These are phyloP conservation scores for Letharia columbiana DNA, from an alignment of 495 filamentous ascomycete species.

Conservation along the genomic window DNA sequence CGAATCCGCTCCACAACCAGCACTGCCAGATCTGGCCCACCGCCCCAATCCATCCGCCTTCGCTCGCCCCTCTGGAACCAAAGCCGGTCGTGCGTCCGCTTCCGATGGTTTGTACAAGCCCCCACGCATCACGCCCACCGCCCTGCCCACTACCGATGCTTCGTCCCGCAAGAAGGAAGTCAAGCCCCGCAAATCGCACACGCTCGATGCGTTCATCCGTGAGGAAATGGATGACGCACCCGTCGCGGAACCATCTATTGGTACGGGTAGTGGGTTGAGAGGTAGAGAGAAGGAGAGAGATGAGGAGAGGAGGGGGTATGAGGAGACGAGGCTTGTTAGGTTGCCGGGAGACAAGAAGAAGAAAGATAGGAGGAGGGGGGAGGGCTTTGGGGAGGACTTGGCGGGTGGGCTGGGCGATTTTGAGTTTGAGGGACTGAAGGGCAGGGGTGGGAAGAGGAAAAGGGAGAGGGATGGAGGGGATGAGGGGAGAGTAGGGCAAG, in stretches of 20 bases:
- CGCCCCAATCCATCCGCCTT: constrained; percentile 57
- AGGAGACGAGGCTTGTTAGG: constrained; percentile 56
- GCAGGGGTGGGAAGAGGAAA: constrained; percentile 53
- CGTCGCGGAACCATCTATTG: constrained; percentile 44
- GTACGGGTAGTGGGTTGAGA: constrained; percentile 21
- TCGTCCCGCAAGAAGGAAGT: constrained; percentile 45
- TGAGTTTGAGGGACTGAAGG: constrained; percentile 55
- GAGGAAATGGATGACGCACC: constrained; percentile 45
- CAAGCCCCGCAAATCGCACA: constrained; percentile 53
- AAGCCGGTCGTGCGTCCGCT: constrained; percentile 18
- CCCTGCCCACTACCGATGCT: constrained; percentile 50
- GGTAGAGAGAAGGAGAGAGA: constrained; percentile 48
- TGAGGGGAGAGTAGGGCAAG: constrained; percentile 74
- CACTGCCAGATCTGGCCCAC: constrained; percentile 57
- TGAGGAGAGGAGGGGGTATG: constrained; percentile 35
- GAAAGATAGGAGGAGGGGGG: constrained; percentile 43
- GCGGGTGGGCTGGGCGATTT: constrained; percentile 62
- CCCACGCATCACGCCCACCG: constrained; percentile 70
- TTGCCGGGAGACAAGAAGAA: constrained; percentile 66
- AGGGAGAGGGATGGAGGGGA: constrained; percentile 48
- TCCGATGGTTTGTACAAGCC: constrained; percentile 63
- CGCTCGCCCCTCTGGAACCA: constrained; percentile 31
- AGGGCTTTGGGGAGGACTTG: constrained; percentile 46
- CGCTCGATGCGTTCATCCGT: constrained; percentile 42
- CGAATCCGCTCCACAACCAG: constrained; percentile 35